phyloP scores from a whole-genome alignment of 495 filamentous ascomycete species.

The Hyaloscypha bicolor region DNA sequence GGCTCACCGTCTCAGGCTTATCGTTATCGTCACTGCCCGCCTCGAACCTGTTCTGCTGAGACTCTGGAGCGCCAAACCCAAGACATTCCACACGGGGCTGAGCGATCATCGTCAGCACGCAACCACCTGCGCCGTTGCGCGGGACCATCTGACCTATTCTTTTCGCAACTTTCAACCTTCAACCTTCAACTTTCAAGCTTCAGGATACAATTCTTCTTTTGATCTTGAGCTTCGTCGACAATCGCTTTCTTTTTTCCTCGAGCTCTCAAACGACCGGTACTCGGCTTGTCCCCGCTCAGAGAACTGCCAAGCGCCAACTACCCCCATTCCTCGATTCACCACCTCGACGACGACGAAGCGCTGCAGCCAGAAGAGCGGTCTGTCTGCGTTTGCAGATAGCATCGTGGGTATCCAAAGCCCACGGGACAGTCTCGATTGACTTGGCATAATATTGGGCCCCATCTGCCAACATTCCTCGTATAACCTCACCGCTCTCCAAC shows the following conservation, averaged over 20 bases:
- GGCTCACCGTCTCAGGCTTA: background rate
- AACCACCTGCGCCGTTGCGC: background rate
- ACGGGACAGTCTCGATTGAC: background rate
- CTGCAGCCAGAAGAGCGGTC: background rate
- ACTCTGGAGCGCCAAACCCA: background rate
- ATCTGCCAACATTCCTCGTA: background rate
- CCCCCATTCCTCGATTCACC: background rate
- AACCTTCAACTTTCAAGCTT: background rate
- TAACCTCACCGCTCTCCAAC: conserved; percentile 5
- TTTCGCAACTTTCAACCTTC: background rate
- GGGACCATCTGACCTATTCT: background rate
- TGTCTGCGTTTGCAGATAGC: background rate
- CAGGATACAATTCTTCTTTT: background rate
- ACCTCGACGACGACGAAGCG: background rate
- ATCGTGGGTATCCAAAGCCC: background rate
- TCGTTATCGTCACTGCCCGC: background rate
- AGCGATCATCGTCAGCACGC: background rate
- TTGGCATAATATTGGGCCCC: background rate
- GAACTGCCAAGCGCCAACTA: background rate
- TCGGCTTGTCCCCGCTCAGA: background rate
- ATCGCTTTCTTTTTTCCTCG: background rate
- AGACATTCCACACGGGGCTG: background rate
- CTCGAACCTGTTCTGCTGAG: background rate
- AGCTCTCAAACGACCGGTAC: background rate
- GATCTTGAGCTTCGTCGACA: background rate